These are phyloP conservation scores for Sicyos baderoa DNA, from an alignment of 306 rosid species.

Conservation along the genomic window DNA sequence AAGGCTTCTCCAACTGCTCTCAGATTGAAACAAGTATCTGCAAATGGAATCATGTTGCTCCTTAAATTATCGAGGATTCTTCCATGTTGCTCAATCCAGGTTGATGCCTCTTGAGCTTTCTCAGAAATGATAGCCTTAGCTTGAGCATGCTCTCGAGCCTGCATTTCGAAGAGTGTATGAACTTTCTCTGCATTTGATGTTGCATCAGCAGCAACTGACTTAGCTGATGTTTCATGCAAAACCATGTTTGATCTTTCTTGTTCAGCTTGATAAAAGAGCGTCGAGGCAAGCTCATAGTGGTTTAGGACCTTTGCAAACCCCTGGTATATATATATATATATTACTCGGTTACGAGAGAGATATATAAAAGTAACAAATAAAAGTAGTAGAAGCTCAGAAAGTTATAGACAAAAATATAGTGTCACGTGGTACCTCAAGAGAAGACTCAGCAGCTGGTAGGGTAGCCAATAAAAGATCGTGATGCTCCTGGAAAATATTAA, in stretches of 20 bases:
- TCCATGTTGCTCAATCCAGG: conserved; percentile 93
- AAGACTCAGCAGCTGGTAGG: conserved; percentile 80
- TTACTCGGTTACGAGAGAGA: conserved; percentile 27
- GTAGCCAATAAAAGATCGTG: conserved; percentile 80
- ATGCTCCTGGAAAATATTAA: conserved; percentile 59
- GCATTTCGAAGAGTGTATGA: conserved; percentile 64
- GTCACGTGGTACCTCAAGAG: conserved; percentile 60
- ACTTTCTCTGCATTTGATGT: conserved; percentile 60
- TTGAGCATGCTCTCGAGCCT: conserved; percentile 77
- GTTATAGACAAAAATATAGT: conserved; percentile 14
- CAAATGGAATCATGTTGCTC: conserved; percentile 60
- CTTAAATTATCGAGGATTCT: conserved; percentile 77
- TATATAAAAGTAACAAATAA: conserved; percentile 2
- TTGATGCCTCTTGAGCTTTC: conserved; percentile 87
- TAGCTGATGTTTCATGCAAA: conserved; percentile 72
- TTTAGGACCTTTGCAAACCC: conserved; percentile 64
- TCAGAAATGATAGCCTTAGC: conserved; percentile 66
- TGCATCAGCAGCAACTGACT: conserved; percentile 82
- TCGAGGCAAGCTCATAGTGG: conserved; percentile 59
- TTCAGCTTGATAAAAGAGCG: conserved; percentile 65
- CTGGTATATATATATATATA: conserved; percentile 59
- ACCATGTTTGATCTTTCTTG: conserved; percentile 70
- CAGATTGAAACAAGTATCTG: conserved; percentile 40
- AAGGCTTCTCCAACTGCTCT: conserved; percentile 49
- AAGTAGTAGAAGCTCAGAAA: conserved; percentile 10